These are phyloP conservation scores for Phlyctochytrium planicorne DNA, from an alignment of 192 early-diverging fungal genomes.

Conservation along the genomic window DNA sequence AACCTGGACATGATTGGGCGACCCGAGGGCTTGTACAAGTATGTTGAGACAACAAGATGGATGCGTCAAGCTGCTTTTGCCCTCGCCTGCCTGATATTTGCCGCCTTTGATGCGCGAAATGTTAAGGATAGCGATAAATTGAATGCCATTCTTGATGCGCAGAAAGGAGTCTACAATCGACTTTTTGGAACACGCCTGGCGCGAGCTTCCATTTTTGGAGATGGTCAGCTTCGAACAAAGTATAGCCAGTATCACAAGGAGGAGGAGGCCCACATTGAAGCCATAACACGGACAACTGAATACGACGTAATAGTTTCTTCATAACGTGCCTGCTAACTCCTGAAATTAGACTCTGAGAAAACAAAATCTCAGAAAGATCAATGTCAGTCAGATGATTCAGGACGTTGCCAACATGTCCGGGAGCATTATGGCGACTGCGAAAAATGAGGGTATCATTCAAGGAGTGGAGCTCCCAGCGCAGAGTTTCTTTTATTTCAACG, in stretches of 20 bases:
- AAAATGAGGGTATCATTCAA: neutral
- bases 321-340: neutral
- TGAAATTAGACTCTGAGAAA: neutral
- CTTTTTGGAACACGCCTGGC: neutral
- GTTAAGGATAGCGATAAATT: neutral
- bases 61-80: neutral
- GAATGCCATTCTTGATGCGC: neutral
- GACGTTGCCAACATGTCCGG: neutral
- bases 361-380: neutral
- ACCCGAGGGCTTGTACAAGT: neutral
- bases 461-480: neutral
- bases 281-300: neutral
- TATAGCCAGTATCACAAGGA: neutral
- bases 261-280: neutral
- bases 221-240: neutral
- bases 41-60: neutral
- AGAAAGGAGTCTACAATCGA: slow-evolving; percentile 2
- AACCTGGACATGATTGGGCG: neutral
- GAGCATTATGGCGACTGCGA: neutral
- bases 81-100: neutral
- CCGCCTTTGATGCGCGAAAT: neutral
- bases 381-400: neutral
- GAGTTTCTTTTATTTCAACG: too few species aligned
- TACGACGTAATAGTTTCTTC: neutral
- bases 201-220: neutral